These are phyloP conservation scores for Nannochloropsis salina DNA, from an alignment of 108 stramenopile species.

Conservation along the genomic window DNA sequence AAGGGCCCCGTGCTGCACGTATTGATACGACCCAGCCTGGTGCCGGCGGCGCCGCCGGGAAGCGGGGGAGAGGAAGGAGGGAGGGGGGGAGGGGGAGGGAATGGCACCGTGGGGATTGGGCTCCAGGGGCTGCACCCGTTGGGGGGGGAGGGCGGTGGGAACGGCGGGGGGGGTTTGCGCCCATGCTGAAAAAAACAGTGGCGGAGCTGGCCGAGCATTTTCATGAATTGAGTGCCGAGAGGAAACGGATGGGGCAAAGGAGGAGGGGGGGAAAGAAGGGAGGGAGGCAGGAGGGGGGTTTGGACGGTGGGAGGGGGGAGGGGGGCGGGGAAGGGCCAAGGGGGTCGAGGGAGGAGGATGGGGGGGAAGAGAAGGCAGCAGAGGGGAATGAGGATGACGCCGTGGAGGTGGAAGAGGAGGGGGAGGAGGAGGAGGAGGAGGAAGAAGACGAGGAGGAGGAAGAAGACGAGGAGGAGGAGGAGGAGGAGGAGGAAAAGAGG, in stretches of 20 bases:
- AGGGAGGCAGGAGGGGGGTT: slow-evolving; percentile 10
- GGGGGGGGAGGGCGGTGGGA: neutral
- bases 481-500: neutral
- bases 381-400: neutral
- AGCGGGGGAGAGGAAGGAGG: neutral
- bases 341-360: neutral
- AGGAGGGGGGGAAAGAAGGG: slow-evolving; percentile 10
- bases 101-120: neutral
- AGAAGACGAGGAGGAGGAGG: slow-evolving; percentile 16
- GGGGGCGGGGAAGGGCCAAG: neutral
- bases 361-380: neutral
- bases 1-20: neutral
- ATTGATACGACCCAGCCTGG: neutral
- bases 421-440: neutral
- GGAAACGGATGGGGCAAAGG: neutral
- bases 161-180: neutral
- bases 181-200: neutral
- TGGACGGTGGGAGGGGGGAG: neutral
- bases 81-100: neutral
- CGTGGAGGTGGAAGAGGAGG: neutral
- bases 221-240: neutral
- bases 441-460: neutral
- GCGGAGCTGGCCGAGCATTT: neutral
- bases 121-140: neutral
- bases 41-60: neutral